These are phyloP conservation scores for Porodaedalea pini DNA, from an alignment of 1,284 basidiomycete genomes.

Conservation along the genomic window DNA sequence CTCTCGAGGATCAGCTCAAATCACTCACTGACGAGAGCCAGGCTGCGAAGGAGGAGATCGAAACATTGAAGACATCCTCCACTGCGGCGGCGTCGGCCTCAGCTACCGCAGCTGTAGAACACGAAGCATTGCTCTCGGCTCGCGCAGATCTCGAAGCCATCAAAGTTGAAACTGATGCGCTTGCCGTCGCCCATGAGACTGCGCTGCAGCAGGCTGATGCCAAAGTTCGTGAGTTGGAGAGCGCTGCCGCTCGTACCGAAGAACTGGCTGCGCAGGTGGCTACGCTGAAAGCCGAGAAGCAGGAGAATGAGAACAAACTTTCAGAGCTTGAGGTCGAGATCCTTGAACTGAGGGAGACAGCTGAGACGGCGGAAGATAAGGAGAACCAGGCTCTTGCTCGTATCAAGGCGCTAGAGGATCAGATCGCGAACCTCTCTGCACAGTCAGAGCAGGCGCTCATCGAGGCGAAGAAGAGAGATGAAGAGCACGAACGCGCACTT, in stretches of 20 bases:
- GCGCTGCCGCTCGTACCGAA: constrained; percentile 42
- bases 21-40: constrained; percentile 48
- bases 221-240: constrained; percentile 44
- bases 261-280: constrained; percentile 51
- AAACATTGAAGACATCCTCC: constrained; percentile 45
- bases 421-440: constrained; percentile 44
- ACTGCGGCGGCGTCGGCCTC: constrained; percentile 41
- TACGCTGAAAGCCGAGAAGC: constrained; percentile 61
- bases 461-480: constrained; percentile 49
- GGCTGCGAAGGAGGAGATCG: constrained; percentile 51
- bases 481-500: constrained; percentile 40
- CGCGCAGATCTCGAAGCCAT: constrained; percentile 57
- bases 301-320: constrained; percentile 70
- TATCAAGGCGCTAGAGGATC: constrained; percentile 50
- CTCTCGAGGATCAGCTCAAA: constrained; percentile 49
- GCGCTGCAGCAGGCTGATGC: constrained; percentile 45
- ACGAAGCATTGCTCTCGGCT: constrained; percentile 60
- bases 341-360: constrained; percentile 69
- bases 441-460: constrained; percentile 50
- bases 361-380: constrained; percentile 63
- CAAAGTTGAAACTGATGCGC: constrained; percentile 47
- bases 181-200: constrained; percentile 48
- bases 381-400: constrained; percentile 43
- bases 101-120: constrained; percentile 55
- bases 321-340: constrained; percentile 78